Base-by-base conservation (phyloP, 139 green algal species). In the Asterochloris sp. region DNA sequence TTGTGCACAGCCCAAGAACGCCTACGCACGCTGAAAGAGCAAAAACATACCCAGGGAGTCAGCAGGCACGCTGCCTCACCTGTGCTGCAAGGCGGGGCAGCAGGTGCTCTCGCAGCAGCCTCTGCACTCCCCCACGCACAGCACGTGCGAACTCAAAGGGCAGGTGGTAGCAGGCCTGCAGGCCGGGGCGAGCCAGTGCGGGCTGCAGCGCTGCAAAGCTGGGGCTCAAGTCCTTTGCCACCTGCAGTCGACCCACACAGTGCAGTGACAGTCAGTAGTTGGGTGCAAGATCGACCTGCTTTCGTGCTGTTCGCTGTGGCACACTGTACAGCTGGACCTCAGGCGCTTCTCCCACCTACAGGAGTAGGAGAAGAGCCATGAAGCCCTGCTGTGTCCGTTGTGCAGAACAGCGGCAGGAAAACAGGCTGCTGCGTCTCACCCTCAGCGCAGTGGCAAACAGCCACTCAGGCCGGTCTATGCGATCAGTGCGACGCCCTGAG, bases 391-490 rank as follows among this genome's bases (percentile, higher is more conserved):
- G 38, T 54, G 38, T 54, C 38, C 6, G 38, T 54, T 6, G 4
- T 54, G 38, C 6, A 54, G 4, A 54, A 54, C 38, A 6, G 6
- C 38, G 38, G n/a, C n/a, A n/a, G n/a, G n/a, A n/a, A n/a, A n/a
- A n/a, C n/a, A 19, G n/a, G 21, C 60, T 80, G 26, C n/a, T 80
- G 38, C 54, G 76, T 80, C 10, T 61, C 61, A 78, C 66, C 21
- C 73, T 71, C 26, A 85, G 82, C 9, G 74, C 84, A 15, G 84
- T 83, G 47, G 77, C 77, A 81, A 92, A 90, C 61, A 92, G 80
- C 89, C 86, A 90, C 69, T 92, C 86, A 0, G 89, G 89, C 11
- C 73, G 73, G 73, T 92, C 88, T 0, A 78, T n/a, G 11, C 82
- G 74, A 76, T 90, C 88, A 47, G 78, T 86, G 6, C 78, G 83